These are phyloP conservation scores for Sclerotinia trifoliorum DNA, from an alignment of 2,329 filamentous ascomycete species.

Conservation along the genomic window DNA sequence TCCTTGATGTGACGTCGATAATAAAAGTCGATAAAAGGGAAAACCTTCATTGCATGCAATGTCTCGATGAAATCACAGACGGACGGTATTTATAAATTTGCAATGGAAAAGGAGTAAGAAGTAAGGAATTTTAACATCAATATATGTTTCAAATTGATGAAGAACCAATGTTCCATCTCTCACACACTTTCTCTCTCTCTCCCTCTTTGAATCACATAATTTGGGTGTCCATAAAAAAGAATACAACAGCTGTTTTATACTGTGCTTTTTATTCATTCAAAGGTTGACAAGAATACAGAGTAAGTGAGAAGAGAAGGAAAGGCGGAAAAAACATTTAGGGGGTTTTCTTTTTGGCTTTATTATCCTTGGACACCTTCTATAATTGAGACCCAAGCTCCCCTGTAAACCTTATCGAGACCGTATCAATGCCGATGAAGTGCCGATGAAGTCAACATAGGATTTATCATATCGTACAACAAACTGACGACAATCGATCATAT, in stretches of 20 bases:
- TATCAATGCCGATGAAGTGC: constrained; percentile 6
- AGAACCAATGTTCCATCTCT: background rate
- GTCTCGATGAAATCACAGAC: background rate
- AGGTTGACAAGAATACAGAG: too few relatives aligned
- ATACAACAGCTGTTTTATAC: too few relatives aligned
- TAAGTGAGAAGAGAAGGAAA: background rate
- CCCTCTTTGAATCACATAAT: background rate
- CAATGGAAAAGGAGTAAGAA: background rate
- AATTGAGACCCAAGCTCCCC: background rate
- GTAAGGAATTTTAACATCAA: background rate
- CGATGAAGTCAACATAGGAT: background rate
- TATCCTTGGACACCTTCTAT: background rate
- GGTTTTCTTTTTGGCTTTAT: background rate
- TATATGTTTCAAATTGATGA: constrained; percentile 13
- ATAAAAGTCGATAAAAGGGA: background rate
- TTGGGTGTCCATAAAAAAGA: background rate
- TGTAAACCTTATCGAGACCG: background rate
- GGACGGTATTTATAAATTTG: too few relatives aligned
- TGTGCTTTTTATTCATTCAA: background rate
- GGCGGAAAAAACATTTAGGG: background rate
- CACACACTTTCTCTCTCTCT: too few relatives aligned
- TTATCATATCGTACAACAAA: background rate
- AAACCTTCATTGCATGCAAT: constrained; percentile 11
- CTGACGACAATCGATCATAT: background rate
- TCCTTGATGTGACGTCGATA: constrained; percentile 21